Evolutionary conservation across 768 basidiomycete species (phyloP).

Genomic region (Pleurotus tuber-regium): DNA sequence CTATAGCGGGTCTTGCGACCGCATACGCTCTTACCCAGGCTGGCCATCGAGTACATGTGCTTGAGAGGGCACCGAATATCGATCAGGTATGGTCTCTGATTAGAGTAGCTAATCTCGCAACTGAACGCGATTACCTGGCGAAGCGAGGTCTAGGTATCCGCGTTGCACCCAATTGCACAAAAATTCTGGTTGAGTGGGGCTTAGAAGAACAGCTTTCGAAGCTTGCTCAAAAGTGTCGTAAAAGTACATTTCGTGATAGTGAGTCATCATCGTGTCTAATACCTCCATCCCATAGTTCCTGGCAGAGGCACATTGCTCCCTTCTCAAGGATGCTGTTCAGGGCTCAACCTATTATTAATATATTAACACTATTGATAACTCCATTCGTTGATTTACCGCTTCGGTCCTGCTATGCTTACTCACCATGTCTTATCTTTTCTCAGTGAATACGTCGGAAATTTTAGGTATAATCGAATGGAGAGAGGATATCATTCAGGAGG

Average conservation of each 20-base stretch:
- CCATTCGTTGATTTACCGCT: no score
- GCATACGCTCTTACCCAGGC: constrained; percentile 45
- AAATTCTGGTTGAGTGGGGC: constrained; percentile 51
- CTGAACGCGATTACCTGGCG: neutral
- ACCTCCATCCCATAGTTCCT: neutral
- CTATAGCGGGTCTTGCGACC: constrained; percentile 47
- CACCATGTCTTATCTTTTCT: neutral
- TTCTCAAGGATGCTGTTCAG: no score
- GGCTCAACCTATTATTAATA: no score
- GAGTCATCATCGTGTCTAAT: constrained; percentile 16
- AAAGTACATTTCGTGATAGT: constrained; percentile 33
- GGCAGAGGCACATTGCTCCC: no score
- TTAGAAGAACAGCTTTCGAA: constrained; percentile 37
- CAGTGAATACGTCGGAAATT: constrained; percentile 43
- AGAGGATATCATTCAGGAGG: constrained; percentile 44
- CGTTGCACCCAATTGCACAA: constrained; percentile 52
- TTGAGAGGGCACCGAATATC: constrained; percentile 35
- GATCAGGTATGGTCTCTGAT: constrained; percentile 26
- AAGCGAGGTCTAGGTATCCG: constrained; percentile 40
- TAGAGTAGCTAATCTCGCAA: neutral
- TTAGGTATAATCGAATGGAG: constrained; percentile 48
- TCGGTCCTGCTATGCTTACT: neutral
- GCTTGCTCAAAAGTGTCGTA: constrained; percentile 27
- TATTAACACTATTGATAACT: no score
- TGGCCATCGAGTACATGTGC: constrained; percentile 49